Evolutionary conservation across 805 yeast species (phyloP).

Genomic region (Cyberlindnera lachancei): DNA sequence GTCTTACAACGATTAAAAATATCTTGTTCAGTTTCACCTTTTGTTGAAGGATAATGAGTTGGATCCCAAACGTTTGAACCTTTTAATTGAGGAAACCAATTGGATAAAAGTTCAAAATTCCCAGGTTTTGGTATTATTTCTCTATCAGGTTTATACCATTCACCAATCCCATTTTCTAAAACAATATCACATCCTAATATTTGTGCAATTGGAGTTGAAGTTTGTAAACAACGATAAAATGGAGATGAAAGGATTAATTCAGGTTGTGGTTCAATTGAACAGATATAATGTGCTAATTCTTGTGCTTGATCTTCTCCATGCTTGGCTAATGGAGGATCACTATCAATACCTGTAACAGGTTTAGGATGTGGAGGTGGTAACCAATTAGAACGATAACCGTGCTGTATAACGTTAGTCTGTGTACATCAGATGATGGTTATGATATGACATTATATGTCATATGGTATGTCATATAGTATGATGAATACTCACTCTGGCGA

Average conservation of each 20-base stretch:
- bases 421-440: no score
- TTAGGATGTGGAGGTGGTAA: conserved; percentile 61
- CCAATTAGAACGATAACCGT: conserved; percentile 91
- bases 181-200: conserved; percentile 48
- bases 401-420: conserved; percentile 29
- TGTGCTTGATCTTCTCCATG: conserved; percentile 86
- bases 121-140: conserved; percentile 67
- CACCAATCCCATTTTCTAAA: conserved; percentile 82
- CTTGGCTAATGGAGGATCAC: conserved; percentile 82
- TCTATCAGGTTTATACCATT: conserved; percentile 79
- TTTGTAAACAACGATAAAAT: conserved; percentile 83
- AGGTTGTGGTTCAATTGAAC: conserved; percentile 49
- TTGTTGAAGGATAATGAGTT: conserved; percentile 48
- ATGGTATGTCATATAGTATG: no score
- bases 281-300: conserved; percentile 60
- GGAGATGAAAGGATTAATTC: conserved; percentile 74
- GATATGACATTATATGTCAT: no score
- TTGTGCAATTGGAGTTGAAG: conserved; percentile 64
- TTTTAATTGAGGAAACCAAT: conserved; percentile 46
- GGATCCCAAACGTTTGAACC: conserved; percentile 45
- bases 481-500: conserved; percentile 43
- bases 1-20: conserved; percentile 51
- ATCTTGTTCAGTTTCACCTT: conserved; percentile 73
- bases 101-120: conserved; percentile 35
- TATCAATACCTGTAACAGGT: conserved; percentile 82